A percentile compares a stretch with the other conserved stretches of the same genome.
phyloP scores from a whole-genome alignment of 305 asterid genomes.

The Plantago lanceolata region DNA sequence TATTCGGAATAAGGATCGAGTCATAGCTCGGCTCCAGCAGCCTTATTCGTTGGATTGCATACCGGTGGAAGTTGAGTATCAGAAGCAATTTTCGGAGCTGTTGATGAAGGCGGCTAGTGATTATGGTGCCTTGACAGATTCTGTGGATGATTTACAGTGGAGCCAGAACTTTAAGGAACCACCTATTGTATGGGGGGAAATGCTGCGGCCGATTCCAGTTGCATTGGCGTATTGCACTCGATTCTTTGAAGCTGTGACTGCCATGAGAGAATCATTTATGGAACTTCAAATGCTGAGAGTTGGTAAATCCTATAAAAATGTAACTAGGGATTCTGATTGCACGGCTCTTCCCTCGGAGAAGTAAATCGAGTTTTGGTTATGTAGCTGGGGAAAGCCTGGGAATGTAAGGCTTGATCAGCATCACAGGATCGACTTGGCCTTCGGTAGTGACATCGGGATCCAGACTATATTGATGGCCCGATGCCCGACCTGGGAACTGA shows the following conservation, averaged over 20 bases:
- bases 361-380: conserved; percentile 64
- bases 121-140: conserved; percentile 85
- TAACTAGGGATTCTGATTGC: conserved; percentile 52
- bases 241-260: conserved; percentile 95
- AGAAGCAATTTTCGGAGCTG: conserved; percentile 94
- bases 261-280: conserved; percentile 90
- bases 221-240: conserved; percentile 98
- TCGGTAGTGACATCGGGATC: no score
- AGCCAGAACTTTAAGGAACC: conserved; percentile 95
- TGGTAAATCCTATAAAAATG: conserved; percentile 55
- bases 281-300: conserved; percentile 83
- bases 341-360: conserved; percentile 80
- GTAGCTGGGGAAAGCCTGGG: conserved; percentile 37
- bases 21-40: conserved; percentile 18
- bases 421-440: no score
- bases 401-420: no score
- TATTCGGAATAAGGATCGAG: conserved; percentile 56
- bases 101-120: conserved; percentile 98
- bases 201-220: conserved; percentile 95
- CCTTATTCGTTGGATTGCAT: conserved; percentile 32
- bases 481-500: no score
- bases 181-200: conserved; percentile 95
- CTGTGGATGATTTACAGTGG: conserved; percentile 90
- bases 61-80: conserved; percentile 96
- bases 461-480: no score